These are phyloP conservation scores for Talaromyces marneffei DNA, from an alignment of 2,329 filamentous ascomycete species.

Conservation along the genomic window DNA sequence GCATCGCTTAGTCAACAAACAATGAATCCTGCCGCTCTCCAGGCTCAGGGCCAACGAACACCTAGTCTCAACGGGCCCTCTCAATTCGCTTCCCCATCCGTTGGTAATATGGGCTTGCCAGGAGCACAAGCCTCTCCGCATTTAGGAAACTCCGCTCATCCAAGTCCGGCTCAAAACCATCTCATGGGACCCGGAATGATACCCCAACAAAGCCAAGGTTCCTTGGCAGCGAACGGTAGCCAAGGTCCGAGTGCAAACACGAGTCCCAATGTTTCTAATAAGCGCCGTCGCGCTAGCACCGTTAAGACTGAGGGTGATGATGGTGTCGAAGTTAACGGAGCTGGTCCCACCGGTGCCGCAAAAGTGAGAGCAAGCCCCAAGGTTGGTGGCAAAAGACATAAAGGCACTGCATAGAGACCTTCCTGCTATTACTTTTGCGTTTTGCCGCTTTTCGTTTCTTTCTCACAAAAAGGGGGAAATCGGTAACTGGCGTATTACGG, in stretches of 20 bases:
- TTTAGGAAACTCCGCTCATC: constrained; percentile 47
- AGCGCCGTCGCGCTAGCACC: constrained; percentile 54
- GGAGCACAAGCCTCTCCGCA: constrained; percentile 46
- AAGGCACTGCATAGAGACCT: constrained; percentile 32
- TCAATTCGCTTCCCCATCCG: constrained; percentile 55
- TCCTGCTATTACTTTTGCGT: background rate
- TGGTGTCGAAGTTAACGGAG: constrained; percentile 46
- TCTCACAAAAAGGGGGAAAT: constrained; percentile 12
- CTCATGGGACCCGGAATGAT: constrained; percentile 49
- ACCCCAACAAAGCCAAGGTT: constrained; percentile 52
- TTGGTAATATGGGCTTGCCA: constrained; percentile 49
- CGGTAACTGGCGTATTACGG: constrained; percentile 16
- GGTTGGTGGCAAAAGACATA: constrained; percentile 44
- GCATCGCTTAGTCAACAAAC: constrained; percentile 1
- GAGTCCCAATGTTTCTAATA: constrained; percentile 56
- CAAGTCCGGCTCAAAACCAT: constrained; percentile 42
- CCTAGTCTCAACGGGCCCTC: constrained; percentile 44
- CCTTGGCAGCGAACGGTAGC: constrained; percentile 47
- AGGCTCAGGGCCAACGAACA: constrained; percentile 34
- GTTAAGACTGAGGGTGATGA: constrained; percentile 57
- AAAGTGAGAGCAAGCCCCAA: constrained; percentile 46
- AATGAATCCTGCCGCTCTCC: constrained; percentile 34
- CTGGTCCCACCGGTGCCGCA: constrained; percentile 26
- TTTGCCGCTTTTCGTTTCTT: constrained; percentile 14
- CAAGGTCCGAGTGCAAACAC: constrained; percentile 54